Evolutionary conservation across 192 early-diverging fungal species (phyloP).

Genomic region (Dispira parvispora): DNA sequence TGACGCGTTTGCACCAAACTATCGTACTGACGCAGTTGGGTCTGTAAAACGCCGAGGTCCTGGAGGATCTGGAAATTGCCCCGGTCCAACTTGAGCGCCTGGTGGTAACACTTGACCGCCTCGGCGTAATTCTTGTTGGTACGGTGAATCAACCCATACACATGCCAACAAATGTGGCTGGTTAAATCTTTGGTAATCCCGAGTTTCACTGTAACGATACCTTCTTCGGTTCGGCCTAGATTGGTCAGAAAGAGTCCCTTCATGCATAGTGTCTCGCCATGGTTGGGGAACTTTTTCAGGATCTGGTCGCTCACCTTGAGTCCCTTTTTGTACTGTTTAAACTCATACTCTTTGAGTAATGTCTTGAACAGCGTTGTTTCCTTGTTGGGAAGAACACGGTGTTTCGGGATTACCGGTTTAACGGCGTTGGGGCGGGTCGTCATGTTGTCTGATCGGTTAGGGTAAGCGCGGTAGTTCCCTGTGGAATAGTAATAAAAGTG

Average conservation of each 20-base stretch:
- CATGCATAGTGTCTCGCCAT: slow-evolving; percentile 94
- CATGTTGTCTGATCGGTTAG: not conserved
- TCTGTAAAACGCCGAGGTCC: slow-evolving; percentile 73
- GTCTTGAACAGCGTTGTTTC: slow-evolving; percentile 3
- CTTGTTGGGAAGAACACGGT: slow-evolving; percentile 1
- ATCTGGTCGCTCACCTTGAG: slow-evolving; percentile 82
- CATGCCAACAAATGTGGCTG: slow-evolving; percentile 96
- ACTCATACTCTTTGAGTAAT: slow-evolving; percentile 79
- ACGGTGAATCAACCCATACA: slow-evolving; percentile 83
- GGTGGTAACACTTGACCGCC: slow-evolving; percentile 77
- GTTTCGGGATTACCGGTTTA: not conserved
- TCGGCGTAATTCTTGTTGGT: slow-evolving; percentile 86
- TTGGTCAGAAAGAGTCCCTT: slow-evolving; percentile 84
- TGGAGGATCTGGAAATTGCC: slow-evolving; percentile 86
- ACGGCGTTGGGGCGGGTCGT: not conserved
- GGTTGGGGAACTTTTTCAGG: slow-evolving; percentile 81
- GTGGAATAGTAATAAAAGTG: too few species aligned
- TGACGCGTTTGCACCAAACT: slow-evolving; percentile 54
- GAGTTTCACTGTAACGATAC: slow-evolving; percentile 67
- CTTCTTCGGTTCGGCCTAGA: slow-evolving; percentile 85
- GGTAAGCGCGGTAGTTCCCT: too few species aligned
- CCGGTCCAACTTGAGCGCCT: slow-evolving; percentile 73
- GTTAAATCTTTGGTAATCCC: slow-evolving; percentile 63
- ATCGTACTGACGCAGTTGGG: slow-evolving; percentile 76
- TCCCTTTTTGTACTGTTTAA: slow-evolving; percentile 90